These are phyloP conservation scores for Turnera subulata DNA, from an alignment of 345 rosid species.

Conservation along the genomic window DNA sequence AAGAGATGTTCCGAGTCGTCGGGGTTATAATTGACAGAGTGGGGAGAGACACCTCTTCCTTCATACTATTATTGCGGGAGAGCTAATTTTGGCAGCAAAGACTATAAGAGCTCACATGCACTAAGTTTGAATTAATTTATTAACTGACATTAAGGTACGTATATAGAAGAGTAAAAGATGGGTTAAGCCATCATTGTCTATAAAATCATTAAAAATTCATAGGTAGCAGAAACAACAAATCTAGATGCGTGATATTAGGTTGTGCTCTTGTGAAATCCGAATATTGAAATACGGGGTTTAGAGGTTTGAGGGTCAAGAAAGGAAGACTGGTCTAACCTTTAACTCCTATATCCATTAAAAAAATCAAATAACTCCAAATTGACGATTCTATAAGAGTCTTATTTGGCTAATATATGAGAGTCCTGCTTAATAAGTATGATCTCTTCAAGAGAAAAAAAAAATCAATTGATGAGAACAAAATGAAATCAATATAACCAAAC, in stretches of 20 bases:
- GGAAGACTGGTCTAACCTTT: no score
- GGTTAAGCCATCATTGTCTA: slow-evolving; percentile 3
- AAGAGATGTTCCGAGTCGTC: no score
- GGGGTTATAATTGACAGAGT: no score
- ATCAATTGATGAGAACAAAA: no score
- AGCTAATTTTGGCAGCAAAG: neutral
- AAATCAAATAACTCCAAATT: no score
- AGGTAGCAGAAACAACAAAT: neutral
- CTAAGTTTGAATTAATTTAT: neutral
- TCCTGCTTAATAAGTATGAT: neutral
- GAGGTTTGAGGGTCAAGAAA: neutral
- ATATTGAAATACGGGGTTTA: slow-evolving; percentile 4
- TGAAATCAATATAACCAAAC: no score
- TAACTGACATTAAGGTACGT: no score
- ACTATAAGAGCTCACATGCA: neutral
- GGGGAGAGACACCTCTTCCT: no score
- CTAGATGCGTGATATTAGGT: slow-evolving; percentile 2
- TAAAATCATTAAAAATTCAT: neutral
- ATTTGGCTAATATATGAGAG: neutral
- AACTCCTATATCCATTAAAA: no score
- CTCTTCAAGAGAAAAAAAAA: neutral
- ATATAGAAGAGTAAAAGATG: neutral
- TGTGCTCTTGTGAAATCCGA: neutral
- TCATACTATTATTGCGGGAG: neutral
- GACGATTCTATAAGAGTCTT: neutral